phyloP scores from a whole-genome alignment of 23 red algal genomes.

The Gracilaria domingensis region DNA sequence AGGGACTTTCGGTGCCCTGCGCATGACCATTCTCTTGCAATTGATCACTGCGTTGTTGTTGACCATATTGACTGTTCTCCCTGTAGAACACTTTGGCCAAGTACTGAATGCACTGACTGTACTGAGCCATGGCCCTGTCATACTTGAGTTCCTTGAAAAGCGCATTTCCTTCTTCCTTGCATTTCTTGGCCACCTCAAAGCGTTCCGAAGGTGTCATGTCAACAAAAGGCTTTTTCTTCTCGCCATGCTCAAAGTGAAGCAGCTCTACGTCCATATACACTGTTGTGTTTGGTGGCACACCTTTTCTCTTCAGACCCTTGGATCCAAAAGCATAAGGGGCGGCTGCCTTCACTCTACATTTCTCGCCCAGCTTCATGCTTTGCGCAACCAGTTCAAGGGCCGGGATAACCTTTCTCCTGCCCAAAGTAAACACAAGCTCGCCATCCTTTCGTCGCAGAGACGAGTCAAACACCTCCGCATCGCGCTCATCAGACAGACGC shows the following conservation, averaged over 20 bases:
- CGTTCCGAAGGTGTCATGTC: slow-evolving; percentile 62
- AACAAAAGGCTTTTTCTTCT: slow-evolving; percentile 51
- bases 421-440: slow-evolving; percentile 50
- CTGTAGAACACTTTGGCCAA: slow-evolving; percentile 69
- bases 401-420: slow-evolving; percentile 48
- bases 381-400: slow-evolving; percentile 55
- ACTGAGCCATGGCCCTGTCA: slow-evolving; percentile 54
- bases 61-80: background rate
- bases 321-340: slow-evolving; percentile 51
- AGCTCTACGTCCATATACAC: slow-evolving; percentile 65
- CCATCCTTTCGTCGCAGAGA: slow-evolving; percentile 50
- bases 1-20: background rate
- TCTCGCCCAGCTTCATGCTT: slow-evolving; percentile 61
- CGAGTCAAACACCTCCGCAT: slow-evolving; percentile 34
- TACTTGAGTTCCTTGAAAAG: slow-evolving; percentile 73
- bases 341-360: slow-evolving; percentile 33
- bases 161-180: slow-evolving; percentile 66
- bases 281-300: slow-evolving; percentile 42
- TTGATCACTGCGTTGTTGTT: background rate
- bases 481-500: slow-evolving; percentile 24
- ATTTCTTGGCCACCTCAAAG: slow-evolving; percentile 61
- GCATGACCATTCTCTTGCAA: too few species aligned
- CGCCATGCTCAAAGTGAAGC: slow-evolving; percentile 31
- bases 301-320: slow-evolving; percentile 54
- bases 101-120: slow-evolving; percentile 59